Evolutionary conservation across 2,329 filamentous ascomycete species (phyloP), one percentile per base, ranked within the genome.

Genomic region (Cylindrodendrum hubeiense): DNA sequence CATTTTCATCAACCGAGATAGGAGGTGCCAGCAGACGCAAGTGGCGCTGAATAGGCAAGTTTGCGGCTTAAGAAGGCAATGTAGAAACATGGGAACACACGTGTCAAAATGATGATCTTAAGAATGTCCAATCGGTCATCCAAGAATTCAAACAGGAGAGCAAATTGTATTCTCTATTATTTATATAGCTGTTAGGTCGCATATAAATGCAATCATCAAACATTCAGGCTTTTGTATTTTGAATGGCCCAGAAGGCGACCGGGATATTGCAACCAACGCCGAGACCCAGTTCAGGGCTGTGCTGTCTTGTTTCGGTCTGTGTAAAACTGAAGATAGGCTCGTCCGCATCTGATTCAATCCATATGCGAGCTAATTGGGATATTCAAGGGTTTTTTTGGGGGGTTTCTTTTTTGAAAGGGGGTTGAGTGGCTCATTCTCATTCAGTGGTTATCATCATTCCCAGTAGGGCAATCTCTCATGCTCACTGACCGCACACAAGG

Each of bases 381-480:
- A 15, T 50, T 13, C 17, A 9, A 24, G 15, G 17, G 44, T 9
- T 6, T 9, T n/a, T 3, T 6, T 6, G 17, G 17, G 15, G 15
- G 5, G 17, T 3, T n/a, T n/a, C n/a, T n/a, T n/a, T n/a, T n/a
- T n/a, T n/a, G n/a, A n/a, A n/a, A n/a, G n/a, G n/a, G n/a, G n/a
- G n/a, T 28, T 19, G 3, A 19, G 41, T 13, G 34, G 22, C n/a
- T 30, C 26, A 43, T 53, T 19, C 37, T 55, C 52, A 39, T 49
- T 30, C 60, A 15, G 41, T n/a, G 17, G n/a, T 41, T 34, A 8
- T 30, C 22, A 17, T 4, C 41, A 33, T 63, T 67, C 76, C 77
- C 78, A 81, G 17, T 71, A 69, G 6, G 60, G 52, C 77, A 78
- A 80, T 9, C 68, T 70, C 7, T 78, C 74, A 24, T 71, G 72